Conservation (phyloP, 805 yeast species). For the Cyberlindnera euphorbiiphila region DNA sequence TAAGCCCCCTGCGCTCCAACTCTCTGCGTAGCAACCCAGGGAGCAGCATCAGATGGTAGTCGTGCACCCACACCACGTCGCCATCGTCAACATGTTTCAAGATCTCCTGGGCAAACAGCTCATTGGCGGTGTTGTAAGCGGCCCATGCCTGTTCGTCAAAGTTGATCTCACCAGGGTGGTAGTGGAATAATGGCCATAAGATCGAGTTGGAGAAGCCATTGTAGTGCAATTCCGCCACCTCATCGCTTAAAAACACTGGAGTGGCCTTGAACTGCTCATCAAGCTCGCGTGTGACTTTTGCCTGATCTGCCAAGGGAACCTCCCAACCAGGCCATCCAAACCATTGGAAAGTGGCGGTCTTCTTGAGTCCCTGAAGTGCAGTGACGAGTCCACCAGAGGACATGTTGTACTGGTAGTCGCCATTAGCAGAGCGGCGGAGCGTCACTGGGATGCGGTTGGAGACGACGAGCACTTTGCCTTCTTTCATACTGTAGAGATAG, state of each 20-base stretch:
- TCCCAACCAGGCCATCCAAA: slow-evolving; percentile 98
- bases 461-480: slow-evolving; percentile 74
- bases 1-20: slow-evolving; percentile 40
- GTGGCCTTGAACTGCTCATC: slow-evolving; percentile 78
- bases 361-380: slow-evolving; percentile 87
- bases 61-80: slow-evolving; percentile 97
- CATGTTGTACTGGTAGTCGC: slow-evolving; percentile 79
- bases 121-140: slow-evolving; percentile 91
- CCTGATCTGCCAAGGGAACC: slow-evolving; percentile 73
- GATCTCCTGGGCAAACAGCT: slow-evolving; percentile 72
- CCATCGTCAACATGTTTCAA: slow-evolving; percentile 68
- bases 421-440: slow-evolving; percentile 57
- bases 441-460: slow-evolving; percentile 96
- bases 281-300: slow-evolving; percentile 63
- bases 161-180: slow-evolving; percentile 98
- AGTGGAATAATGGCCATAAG: slow-evolving; percentile 96
- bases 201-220: slow-evolving; percentile 95
- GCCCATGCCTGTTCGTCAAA: slow-evolving; percentile 98
- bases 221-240: slow-evolving; percentile 91
- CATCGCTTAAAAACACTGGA: slow-evolving; percentile 85
- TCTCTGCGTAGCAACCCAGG: slow-evolving; percentile 81
- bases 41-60: slow-evolving; percentile 91
- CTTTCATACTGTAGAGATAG: slow-evolving; percentile 10
- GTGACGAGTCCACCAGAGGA: slow-evolving; percentile 97
- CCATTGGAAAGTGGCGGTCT: slow-evolving; percentile 86